These are phyloP conservation scores for Kazachstania bromeliacearum DNA, from an alignment of 805 yeast genomes.

Conservation along the genomic window DNA sequence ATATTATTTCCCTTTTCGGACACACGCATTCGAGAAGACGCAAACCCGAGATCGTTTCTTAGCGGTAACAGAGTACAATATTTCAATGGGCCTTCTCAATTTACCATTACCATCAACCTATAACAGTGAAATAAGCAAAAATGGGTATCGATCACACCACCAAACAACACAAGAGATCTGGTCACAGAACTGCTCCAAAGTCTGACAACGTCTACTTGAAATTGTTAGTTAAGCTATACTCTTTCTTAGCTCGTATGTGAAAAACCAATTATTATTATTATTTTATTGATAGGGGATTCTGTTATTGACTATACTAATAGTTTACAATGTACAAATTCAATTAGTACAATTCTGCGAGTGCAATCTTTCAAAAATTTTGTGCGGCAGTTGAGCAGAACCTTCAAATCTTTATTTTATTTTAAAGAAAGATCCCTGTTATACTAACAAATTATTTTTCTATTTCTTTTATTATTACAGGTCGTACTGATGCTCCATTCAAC, in stretches of 20 bases:
- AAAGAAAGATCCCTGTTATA: slow-evolving; percentile 10
- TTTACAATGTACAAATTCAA: not conserved
- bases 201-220: slow-evolving; percentile 98
- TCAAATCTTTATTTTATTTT: slow-evolving; percentile 5
- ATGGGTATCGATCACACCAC: slow-evolving; percentile 97
- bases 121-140: slow-evolving; percentile 17
- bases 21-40: too few relatives aligned
- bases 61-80: not conserved
- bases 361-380: slow-evolving; percentile 16
- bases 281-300: slow-evolving; percentile 1
- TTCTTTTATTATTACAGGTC: slow-evolving; percentile 45
- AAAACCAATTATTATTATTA: not conserved
- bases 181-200: slow-evolving; percentile 99
- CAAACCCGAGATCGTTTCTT: too few relatives aligned
- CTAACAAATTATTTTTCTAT: slow-evolving; percentile 26
- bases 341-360: slow-evolving; percentile 31
- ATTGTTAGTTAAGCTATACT: slow-evolving; percentile 94
- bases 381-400: slow-evolving; percentile 43
- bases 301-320: not conserved
- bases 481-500: slow-evolving; percentile 99
- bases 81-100: not conserved
- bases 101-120: not conserved
- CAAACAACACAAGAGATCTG: slow-evolving; percentile 91
- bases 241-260: slow-evolving; percentile 97
- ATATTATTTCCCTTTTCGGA: slow-evolving; percentile 1